Conservation (phyloP, 1,284 basidiomycete species). For the Porogramme epimiltina region DNA sequence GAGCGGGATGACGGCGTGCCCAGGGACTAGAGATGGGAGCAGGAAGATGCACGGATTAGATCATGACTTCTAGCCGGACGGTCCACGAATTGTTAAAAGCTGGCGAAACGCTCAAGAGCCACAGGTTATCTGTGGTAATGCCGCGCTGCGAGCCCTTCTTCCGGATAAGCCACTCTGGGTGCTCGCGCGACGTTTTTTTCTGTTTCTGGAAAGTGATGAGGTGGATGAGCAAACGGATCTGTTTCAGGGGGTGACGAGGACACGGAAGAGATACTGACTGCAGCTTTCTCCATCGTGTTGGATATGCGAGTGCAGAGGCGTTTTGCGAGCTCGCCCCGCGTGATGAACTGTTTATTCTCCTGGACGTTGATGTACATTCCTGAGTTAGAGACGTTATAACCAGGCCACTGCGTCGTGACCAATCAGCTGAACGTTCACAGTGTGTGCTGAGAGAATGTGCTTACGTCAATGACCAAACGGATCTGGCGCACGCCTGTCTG, state of each 20-base stretch:
- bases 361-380: slow-evolving; percentile 21
- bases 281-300: slow-evolving; percentile 5
- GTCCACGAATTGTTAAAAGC: too few relatives aligned
- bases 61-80: too few relatives aligned
- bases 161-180: slow-evolving; percentile 11
- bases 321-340: slow-evolving; percentile 16
- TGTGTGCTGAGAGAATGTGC: background rate
- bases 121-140: slow-evolving; percentile 19
- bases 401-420: slow-evolving; percentile 22
- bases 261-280: background rate
- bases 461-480: slow-evolving; percentile 19
- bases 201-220: too few relatives aligned
- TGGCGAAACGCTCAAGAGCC: slow-evolving; percentile 20
- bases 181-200: slow-evolving; percentile 5
- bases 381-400: slow-evolving; percentile 7
- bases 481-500: slow-evolving; percentile 19
- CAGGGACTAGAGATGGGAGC: background rate
- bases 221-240: background rate
- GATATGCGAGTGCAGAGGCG: slow-evolving; percentile 12
- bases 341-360: slow-evolving; percentile 14
- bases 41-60: too few relatives aligned
- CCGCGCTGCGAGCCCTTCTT: slow-evolving; percentile 5
- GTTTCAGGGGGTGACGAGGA: background rate
- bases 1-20: background rate
- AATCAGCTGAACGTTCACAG: background rate